Evolutionary conservation across 1,139 yeast genomes (phyloP).

Genomic region (Kurtzmaniella quercitrusa): DNA sequence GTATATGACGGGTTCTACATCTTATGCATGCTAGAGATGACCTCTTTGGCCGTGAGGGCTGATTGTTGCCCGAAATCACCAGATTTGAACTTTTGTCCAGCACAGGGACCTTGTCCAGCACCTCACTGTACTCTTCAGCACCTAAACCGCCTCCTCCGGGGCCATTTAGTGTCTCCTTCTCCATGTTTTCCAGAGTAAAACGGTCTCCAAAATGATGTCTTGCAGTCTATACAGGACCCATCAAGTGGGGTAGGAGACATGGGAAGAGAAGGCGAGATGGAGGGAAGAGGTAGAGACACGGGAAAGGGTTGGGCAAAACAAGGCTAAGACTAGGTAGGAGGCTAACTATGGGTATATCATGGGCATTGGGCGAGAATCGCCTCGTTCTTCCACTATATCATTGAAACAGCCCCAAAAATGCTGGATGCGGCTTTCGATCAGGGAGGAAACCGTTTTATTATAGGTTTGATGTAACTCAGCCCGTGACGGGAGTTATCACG

Average conservation of each 20-base stretch:
- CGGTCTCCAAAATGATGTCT: not conserved
- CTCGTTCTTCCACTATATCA: no score
- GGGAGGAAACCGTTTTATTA: no score
- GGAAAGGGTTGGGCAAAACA: not conserved
- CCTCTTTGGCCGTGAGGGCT: conserved; percentile 21
- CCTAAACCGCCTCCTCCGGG: not conserved
- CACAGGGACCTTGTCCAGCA: conserved; percentile 3
- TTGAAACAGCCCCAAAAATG: no score
- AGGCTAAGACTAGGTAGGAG: not conserved
- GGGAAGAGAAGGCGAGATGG: not conserved
- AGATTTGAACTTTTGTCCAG: not conserved
- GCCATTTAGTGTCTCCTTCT: not conserved
- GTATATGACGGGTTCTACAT: conserved; percentile 70
- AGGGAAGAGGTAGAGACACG: not conserved
- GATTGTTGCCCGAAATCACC: not conserved
- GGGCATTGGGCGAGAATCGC: no score
- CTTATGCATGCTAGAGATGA: conserved; percentile 54
- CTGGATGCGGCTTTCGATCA: no score
- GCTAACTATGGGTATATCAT: no score
- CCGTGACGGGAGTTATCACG: no score
- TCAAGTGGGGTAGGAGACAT: not conserved
- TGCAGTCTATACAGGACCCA: not conserved
- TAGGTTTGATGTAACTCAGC: no score
- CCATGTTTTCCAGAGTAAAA: not conserved
- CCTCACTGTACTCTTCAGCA: not conserved